phyloP scores from a whole-genome alignment of 1,284 basidiomycete species.

The Schizophyllum commune region DNA sequence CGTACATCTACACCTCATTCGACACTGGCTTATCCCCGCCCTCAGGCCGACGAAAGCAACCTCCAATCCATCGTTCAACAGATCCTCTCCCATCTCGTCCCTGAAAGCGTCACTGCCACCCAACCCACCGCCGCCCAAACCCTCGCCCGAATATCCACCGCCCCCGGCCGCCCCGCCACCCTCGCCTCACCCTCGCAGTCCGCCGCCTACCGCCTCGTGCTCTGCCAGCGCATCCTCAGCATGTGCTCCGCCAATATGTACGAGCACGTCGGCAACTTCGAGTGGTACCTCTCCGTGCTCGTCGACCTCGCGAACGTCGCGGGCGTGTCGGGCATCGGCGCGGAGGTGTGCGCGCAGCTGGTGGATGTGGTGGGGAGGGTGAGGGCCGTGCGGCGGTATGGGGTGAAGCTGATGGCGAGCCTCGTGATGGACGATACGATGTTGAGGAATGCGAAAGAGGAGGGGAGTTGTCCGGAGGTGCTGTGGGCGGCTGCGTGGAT shows the following conservation, averaged over 20 bases:
- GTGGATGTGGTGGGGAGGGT: constrained; percentile 87
- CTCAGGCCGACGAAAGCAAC: constrained; percentile 73
- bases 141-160: constrained; percentile 40
- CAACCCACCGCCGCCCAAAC: constrained; percentile 56
- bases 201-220: constrained; percentile 76
- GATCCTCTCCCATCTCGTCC: constrained; percentile 78
- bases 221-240: constrained; percentile 75
- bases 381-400: constrained; percentile 65
- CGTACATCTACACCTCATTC: constrained; percentile 3
- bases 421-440: constrained; percentile 75
- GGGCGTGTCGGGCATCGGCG: constrained; percentile 61
- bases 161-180: constrained; percentile 30
- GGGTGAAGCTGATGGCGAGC: constrained; percentile 76
- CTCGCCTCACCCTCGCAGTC: constrained; percentile 51
- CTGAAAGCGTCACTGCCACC: constrained; percentile 38
- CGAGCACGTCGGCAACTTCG: constrained; percentile 84
- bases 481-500: constrained; percentile 93
- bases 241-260: constrained; percentile 83
- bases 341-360: constrained; percentile 72
- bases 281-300: constrained; percentile 94
- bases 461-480: constrained; percentile 69
- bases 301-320: constrained; percentile 86
- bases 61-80: constrained; percentile 86
- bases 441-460: constrained; percentile 49
- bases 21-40: constrained; percentile 5